A percentile compares a stretch with the other conserved stretches of the same genome.
Evolutionary conservation across 768 basidiomycete species (phyloP).

Genomic region (Tricholoma flavovirens): DNA sequence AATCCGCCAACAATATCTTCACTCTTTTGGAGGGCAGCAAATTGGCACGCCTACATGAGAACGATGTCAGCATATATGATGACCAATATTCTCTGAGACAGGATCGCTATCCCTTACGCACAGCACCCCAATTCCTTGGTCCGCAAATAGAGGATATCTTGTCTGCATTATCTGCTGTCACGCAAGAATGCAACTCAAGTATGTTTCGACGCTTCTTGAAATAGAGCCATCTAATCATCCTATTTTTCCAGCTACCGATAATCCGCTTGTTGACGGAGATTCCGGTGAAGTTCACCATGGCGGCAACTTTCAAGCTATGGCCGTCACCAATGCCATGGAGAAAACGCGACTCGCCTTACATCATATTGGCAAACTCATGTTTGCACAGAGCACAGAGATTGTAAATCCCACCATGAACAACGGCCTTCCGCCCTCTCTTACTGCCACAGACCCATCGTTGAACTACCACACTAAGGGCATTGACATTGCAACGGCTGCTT

Average conservation of each 20-base stretch:
- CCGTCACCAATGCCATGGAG: slow-evolving; percentile 78
- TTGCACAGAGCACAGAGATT: slow-evolving; percentile 68
- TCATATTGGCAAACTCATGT: slow-evolving; percentile 67
- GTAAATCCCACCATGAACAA: slow-evolving; percentile 78
- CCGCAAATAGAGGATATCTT: slow-evolving; percentile 76
- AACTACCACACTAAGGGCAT: slow-evolving; percentile 77
- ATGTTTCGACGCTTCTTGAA: slow-evolving; percentile 18
- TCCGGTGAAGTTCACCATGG: slow-evolving; percentile 65
- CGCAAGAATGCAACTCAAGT: slow-evolving; percentile 78
- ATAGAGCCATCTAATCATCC: slow-evolving; percentile 5
- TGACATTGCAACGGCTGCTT: slow-evolving; percentile 79
- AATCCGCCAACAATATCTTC: slow-evolving; percentile 59
- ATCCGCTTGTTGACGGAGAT: slow-evolving; percentile 70
- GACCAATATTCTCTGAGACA: slow-evolving; percentile 69
- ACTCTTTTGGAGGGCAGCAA: slow-evolving; percentile 55
- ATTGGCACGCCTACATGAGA: slow-evolving; percentile 54
- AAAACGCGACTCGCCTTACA: slow-evolving; percentile 71
- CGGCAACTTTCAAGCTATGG: slow-evolving; percentile 87
- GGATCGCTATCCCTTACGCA: slow-evolving; percentile 66
- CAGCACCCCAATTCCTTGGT: slow-evolving; percentile 72
- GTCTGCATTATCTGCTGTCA: slow-evolving; percentile 50
- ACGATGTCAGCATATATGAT: slow-evolving; percentile 57
- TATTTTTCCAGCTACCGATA: slow-evolving; percentile 62
- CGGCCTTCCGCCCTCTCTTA: slow-evolving; percentile 69
- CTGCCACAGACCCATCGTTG: slow-evolving; percentile 68